These are phyloP conservation scores for Mentha longifolia DNA, from an alignment of 257 asterid genomes.

Conservation along the genomic window DNA sequence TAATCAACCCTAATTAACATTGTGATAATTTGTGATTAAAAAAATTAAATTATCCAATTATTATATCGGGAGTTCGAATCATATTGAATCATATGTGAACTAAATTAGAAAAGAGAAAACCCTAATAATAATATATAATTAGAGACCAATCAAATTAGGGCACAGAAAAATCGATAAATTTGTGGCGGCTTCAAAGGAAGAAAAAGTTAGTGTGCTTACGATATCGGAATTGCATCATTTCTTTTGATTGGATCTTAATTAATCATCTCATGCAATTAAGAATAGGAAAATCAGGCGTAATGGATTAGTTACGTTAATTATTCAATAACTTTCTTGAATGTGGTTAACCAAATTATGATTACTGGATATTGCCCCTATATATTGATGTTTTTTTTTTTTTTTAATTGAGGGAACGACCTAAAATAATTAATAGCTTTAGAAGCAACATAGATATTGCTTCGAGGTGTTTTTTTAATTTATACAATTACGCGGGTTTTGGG, in stretches of 20 bases:
- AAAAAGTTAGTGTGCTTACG: neutral
- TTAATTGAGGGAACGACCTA: no score
- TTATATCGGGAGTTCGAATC: no score
- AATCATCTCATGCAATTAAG: neutral
- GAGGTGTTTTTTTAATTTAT: neutral
- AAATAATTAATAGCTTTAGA: neutral
- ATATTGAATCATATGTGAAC: no score
- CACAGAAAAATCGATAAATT: no score
- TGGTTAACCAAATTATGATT: no score
- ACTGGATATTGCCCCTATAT: no score
- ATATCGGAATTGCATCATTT: neutral
- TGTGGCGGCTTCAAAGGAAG: neutral
- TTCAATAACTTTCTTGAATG: neutral
- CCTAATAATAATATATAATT: neutral
- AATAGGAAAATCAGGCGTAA: neutral
- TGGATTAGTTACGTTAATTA: slow-evolving; percentile 6
- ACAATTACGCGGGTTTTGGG: neutral
- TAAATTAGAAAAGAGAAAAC: neutral
- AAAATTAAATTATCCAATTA: no score
- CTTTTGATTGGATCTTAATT: neutral
- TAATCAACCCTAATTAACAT: no score
- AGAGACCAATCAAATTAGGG: no score
- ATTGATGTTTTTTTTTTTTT: no score
- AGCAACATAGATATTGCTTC: neutral
- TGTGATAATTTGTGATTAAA: no score